Evolutionary conservation across 768 basidiomycete species (phyloP).

Genomic region (Tremella yokohamensis): DNA sequence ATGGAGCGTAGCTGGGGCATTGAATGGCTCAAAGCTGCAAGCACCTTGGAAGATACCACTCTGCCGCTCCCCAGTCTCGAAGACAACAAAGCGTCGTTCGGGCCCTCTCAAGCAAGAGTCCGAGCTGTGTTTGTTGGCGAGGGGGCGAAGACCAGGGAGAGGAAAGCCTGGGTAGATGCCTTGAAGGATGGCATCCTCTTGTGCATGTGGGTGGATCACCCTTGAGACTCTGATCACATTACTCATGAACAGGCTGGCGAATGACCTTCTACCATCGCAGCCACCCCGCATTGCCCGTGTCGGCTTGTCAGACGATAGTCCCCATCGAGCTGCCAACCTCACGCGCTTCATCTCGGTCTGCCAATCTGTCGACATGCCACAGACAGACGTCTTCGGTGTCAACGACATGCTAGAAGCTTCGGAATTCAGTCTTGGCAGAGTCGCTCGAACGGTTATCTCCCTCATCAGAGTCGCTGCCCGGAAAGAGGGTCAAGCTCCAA

Average conservation of each 20-base stretch:
- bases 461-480: constrained; percentile 63
- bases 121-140: constrained; percentile 36
- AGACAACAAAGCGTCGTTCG: constrained; percentile 42
- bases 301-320: constrained; percentile 49
- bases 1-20: constrained; percentile 74
- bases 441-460: constrained; percentile 69
- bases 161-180: constrained; percentile 68
- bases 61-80: background rate
- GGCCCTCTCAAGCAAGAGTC: constrained; percentile 53
- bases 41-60: constrained; percentile 14
- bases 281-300: constrained; percentile 33
- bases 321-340: constrained; percentile 30
- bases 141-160: constrained; percentile 70
- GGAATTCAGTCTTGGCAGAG: constrained; percentile 64
- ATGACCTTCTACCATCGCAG: constrained; percentile 34
- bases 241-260: constrained; percentile 24
- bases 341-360: constrained; percentile 71
- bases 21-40: constrained; percentile 54
- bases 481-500: constrained; percentile 51
- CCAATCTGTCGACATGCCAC: constrained; percentile 59
- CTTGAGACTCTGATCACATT: constrained; percentile 13
- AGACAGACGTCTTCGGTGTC: constrained; percentile 65
- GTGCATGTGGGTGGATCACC: constrained; percentile 68
- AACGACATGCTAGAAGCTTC: constrained; percentile 62
- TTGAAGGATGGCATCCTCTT: constrained; percentile 79